These are phyloP conservation scores for Baudoinia panamericana DNA, from an alignment of 495 filamentous ascomycete species.

Conservation along the genomic window DNA sequence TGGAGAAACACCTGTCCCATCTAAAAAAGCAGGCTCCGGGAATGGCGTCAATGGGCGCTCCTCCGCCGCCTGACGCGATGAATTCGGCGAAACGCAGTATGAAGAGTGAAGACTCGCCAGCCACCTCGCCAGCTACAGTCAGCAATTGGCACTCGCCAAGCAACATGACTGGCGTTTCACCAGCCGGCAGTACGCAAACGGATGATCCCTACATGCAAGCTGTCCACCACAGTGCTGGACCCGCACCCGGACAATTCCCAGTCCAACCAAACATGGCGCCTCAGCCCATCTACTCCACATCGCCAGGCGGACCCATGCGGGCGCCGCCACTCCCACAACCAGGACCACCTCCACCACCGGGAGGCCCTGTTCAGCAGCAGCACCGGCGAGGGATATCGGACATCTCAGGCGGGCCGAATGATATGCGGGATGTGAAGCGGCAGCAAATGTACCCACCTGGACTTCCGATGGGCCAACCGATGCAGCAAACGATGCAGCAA, in stretches of 20 bases:
- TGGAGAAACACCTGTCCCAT: conserved; percentile 77
- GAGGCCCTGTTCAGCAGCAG: conserved; percentile 14
- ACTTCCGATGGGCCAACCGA: conserved; percentile 32
- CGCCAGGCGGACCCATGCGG: conserved; percentile 38
- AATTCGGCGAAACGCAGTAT: conserved; percentile 46
- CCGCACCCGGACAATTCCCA: conserved; percentile 5
- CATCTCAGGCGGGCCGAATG: conserved; percentile 44
- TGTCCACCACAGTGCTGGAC: conserved; percentile 15
- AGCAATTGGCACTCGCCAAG: conserved; percentile 40
- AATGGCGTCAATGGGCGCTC: conserved; percentile 37
- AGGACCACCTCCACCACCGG: not conserved
- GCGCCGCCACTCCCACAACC: conserved; percentile 26
- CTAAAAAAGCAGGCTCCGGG: conserved; percentile 43
- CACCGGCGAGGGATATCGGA: conserved; percentile 57
- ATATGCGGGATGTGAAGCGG: conserved; percentile 43
- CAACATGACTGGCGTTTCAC: conserved; percentile 29
- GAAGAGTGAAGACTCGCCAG: conserved; percentile 75
- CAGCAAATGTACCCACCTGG: conserved; percentile 49
- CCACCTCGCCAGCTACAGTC: conserved; percentile 38
- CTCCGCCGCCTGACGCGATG: conserved; percentile 28
- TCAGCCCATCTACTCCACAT: conserved; percentile 35
- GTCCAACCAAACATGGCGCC: conserved; percentile 14
- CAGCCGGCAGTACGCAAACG: conserved; percentile 24
- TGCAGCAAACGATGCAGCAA: conserved; percentile 25
- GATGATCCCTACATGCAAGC: conserved; percentile 31